Evolutionary conservation across 2,329 filamentous ascomycete genomes (phyloP), one percentile per base, ranked within the genome.

Genomic region (Monosporascus sp.): DNA sequence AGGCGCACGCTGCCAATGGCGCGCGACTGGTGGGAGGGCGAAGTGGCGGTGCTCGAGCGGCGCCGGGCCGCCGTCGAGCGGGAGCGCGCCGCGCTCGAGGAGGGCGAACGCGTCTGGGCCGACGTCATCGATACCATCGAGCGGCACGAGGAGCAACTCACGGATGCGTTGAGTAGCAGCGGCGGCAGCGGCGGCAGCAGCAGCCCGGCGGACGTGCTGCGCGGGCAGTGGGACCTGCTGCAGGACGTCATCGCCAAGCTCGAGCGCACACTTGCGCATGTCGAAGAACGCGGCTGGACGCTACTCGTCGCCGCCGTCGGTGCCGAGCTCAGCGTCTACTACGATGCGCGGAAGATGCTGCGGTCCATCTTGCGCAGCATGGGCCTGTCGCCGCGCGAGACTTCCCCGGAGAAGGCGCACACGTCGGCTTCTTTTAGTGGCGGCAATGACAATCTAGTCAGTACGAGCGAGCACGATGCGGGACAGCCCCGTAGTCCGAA

Each of bases 241-340:
- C 73, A 78, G 27, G 64, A 63, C 3, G 78, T 85, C 5, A 77
- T 86, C 14, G 60, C 62, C 1, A 76, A 78, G 3, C 69, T 93
- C 4, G 77, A 84, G 50, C 69, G 74, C 17, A 76, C 78, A 20
- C 62, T 84, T 25, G 70, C 74, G 1, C 64, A 77, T 2, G 85
- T 85, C 0, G 81, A 88, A 55, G 71, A 75, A 1, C 80, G 80
- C 52, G 77, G 79, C 17, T 93, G 89, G 88, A 91, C 86, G 52
- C 71, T 92, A 17, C 74, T 93, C 18, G 84, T 91, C 5, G 88
- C 83, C 49, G 88, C 87, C 11, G 83, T 93, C 36, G 86, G 88
- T 0, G 88, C 89, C 0, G 89, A 90, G 65, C 64, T 88, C 1
- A 84, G 86, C 54, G 85, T 85, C 2, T 84, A 89, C 55, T 72